A percentile compares a stretch with the other conserved stretches of the same genome.
Conservation (phyloP, 1,284 basidiomycete species). For the Fomitopsis betulina region DNA sequence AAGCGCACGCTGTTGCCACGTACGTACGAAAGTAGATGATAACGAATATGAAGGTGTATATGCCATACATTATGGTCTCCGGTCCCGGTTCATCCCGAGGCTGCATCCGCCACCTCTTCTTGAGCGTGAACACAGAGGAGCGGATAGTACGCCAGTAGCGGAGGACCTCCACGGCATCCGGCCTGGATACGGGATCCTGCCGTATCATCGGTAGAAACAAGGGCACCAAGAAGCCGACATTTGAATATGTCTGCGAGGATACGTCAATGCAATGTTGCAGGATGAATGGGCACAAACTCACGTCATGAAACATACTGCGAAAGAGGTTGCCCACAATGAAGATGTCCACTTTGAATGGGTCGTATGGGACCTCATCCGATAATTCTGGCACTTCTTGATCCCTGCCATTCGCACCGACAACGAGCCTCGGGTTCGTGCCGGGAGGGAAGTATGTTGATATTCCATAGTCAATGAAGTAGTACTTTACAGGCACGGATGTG, state of each 20-base stretch:
- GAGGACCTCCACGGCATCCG: conserved; percentile 7
- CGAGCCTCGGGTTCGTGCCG: conserved; percentile 7
- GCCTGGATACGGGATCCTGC: conserved; percentile 15
- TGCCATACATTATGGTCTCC: not conserved
- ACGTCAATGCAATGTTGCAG: not conserved
- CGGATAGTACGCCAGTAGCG: not conserved
- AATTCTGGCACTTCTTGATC: conserved; percentile 26
- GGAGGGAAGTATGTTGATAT: conserved; percentile 14
- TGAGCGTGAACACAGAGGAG: not conserved
- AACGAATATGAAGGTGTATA: not conserved
- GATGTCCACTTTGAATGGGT: conserved; percentile 27
- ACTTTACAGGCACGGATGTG: conserved; percentile 9
- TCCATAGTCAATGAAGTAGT: conserved; percentile 25
- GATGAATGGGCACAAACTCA: not conserved
- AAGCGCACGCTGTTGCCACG: too few relatives aligned
- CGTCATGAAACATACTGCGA: not conserved
- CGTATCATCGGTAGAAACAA: conserved; percentile 17
- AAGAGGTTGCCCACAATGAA: conserved; percentile 22
- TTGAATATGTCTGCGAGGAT: conserved; percentile 14
- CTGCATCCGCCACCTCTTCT: not conserved
- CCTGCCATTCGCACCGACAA: conserved; percentile 12
- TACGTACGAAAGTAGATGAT: too few relatives aligned
- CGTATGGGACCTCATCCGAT: conserved; percentile 20
- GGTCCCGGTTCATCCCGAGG: not conserved
- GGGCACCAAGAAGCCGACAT: conserved; percentile 18